These are phyloP conservation scores for Penicillium expansum DNA, from an alignment of 2,329 filamentous ascomycete species.

Conservation along the genomic window DNA sequence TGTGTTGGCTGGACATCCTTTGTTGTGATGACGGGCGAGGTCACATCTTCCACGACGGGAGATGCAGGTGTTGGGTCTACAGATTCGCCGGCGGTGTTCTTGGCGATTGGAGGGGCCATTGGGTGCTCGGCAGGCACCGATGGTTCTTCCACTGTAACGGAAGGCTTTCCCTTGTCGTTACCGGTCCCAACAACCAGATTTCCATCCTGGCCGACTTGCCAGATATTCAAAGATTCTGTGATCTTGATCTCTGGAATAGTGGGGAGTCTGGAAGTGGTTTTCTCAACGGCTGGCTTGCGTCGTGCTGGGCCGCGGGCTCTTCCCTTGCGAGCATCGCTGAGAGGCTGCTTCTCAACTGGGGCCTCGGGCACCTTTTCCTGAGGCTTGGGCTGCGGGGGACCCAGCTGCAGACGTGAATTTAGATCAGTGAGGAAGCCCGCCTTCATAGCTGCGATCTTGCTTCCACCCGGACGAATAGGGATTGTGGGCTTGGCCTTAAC, in stretches of 20 bases:
- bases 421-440: conserved; percentile 90
- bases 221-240: conserved; percentile 42
- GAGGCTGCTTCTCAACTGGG: conserved; percentile 70
- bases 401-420: conserved; percentile 82
- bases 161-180: conserved; percentile 15
- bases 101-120: conserved; percentile 33
- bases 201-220: conserved; percentile 37
- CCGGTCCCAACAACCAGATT: conserved; percentile 31
- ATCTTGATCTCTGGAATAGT: conserved; percentile 40
- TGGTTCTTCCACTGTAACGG: conserved; percentile 7
- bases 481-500: conserved; percentile 77
- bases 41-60: conserved; percentile 8
- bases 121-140: conserved; percentile 13
- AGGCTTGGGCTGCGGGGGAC: conserved; percentile 75
- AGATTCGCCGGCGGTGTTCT: conserved; percentile 36
- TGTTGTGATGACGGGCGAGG: conserved; percentile 1
- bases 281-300: conserved; percentile 63
- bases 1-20: conserved; percentile 4
- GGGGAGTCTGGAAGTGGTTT: conserved; percentile 45
- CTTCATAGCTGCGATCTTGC: conserved; percentile 88
- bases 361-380: conserved; percentile 63
- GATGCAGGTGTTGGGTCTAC: conserved; percentile 29
- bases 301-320: conserved; percentile 84
- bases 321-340: conserved; percentile 85
- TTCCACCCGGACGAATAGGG: conserved; percentile 71